Percentiles rank a stretch among this genome's conserved stretches.
Conservation (phyloP, 371 early-diverging fungal species). For the Mucor circinelloides region DNA sequence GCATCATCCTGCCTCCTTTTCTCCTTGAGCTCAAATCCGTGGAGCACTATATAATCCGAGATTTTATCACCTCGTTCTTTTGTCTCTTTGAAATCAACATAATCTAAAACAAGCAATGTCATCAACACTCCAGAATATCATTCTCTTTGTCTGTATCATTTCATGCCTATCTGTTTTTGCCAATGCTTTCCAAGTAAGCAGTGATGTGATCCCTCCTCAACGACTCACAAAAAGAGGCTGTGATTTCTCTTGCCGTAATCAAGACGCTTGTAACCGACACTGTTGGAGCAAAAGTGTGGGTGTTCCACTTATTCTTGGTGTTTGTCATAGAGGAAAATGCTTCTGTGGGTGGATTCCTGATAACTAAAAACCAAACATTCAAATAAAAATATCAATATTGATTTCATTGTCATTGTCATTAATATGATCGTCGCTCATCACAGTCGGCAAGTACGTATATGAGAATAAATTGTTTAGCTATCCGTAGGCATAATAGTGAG, state of each 20-base stretch:
- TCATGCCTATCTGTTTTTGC: neutral
- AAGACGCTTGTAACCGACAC: slow-evolving; percentile 4
- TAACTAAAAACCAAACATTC: neutral
- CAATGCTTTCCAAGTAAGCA: neutral
- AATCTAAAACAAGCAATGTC: neutral
- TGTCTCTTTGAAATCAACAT: neutral
- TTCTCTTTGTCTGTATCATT: neutral
- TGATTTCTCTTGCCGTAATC: slow-evolving; percentile 5
- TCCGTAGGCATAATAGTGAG: neutral
- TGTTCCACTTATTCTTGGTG: slow-evolving; percentile 8
- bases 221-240: slow-evolving; percentile 17
- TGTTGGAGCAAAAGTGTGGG: neutral
- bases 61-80: neutral
- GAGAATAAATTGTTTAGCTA: neutral
- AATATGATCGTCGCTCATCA: neutral
- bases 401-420: neutral
- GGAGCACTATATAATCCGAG: neutral
- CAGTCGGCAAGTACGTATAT: too few relatives aligned
- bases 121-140: neutral
- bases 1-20: neutral
- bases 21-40: neutral
- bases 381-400: neutral
- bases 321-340: slow-evolving; percentile 11
- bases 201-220: slow-evolving; percentile 3
- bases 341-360: slow-evolving; percentile 18